Evolutionary conservation across 2,329 filamentous ascomycete genomes (phyloP).

Genomic region (Lasiodiplodia hormozganensis): DNA sequence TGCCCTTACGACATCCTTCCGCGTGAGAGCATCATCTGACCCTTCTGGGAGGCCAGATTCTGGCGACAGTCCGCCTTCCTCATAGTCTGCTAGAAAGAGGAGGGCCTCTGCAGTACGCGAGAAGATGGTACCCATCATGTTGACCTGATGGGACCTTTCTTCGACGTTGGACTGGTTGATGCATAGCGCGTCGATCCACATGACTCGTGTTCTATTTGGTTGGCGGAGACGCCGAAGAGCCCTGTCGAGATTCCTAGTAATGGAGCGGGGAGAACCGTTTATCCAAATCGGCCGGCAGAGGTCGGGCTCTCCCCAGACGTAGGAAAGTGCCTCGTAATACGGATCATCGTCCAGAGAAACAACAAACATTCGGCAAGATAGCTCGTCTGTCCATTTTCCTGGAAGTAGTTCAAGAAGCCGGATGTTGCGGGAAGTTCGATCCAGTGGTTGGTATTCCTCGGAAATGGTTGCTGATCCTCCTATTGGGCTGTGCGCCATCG

Average conservation of each 20-base stretch:
- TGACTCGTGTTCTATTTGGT: background rate
- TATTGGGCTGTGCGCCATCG: background rate
- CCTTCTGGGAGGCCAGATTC: too few relatives aligned
- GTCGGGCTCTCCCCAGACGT: background rate
- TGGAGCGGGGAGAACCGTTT: background rate
- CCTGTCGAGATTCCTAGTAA: background rate
- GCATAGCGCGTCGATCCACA: slow-evolving; percentile 42
- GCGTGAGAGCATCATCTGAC: background rate
- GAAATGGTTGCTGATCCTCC: background rate
- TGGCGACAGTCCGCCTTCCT: background rate
- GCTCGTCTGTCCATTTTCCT: background rate
- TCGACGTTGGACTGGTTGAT: slow-evolving; percentile 43
- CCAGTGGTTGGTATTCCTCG: background rate
- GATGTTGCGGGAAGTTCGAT: background rate
- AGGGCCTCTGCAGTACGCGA: slow-evolving; percentile 29
- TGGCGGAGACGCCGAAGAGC: background rate
- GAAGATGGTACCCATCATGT: slow-evolving; percentile 46
- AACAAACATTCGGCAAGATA: background rate
- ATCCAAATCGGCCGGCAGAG: background rate
- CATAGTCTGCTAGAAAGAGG: background rate
- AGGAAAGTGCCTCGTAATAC: background rate
- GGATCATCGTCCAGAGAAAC: background rate
- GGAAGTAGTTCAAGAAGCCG: background rate
- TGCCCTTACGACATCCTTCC: background rate
- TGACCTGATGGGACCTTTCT: slow-evolving; percentile 44